A percentile compares a stretch with the other conserved stretches of the same genome.
Conservation (phyloP, 2,329 filamentous ascomycete species). For the Apiospora kogelbergensis region DNA sequence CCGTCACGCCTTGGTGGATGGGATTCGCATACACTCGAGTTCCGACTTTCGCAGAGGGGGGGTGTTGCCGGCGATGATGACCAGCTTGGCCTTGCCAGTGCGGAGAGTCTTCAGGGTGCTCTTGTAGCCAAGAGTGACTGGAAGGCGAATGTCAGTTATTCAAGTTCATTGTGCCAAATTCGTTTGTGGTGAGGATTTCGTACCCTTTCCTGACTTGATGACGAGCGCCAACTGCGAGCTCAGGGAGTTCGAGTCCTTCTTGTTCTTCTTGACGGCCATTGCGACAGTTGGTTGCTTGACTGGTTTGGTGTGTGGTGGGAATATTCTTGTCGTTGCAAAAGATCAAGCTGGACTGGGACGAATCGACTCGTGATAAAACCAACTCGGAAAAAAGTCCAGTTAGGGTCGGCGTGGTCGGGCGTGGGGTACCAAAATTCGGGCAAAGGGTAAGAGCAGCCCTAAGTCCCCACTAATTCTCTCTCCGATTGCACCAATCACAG, state of each 20-base stretch:
- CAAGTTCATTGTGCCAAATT: conserved; percentile 39
- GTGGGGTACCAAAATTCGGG: conserved; percentile 7
- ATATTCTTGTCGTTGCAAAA: conserved; percentile 5
- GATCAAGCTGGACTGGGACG: conserved; percentile 1
- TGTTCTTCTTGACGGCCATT: conserved; percentile 75
- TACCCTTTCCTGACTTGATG: conserved; percentile 54
- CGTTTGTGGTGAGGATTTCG: not conserved
- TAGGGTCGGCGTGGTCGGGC: not conserved
- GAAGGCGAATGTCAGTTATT: conserved; percentile 43
- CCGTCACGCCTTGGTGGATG: not conserved
- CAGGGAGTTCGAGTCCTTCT: conserved; percentile 81
- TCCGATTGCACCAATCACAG: not conserved
- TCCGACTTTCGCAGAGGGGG: conserved; percentile 97
- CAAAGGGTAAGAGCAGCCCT: conserved; percentile 3
- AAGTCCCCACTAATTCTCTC: not conserved
- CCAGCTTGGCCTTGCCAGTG: conserved; percentile 90
- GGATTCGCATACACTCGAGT: conserved; percentile 58
- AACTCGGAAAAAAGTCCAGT: conserved; percentile 2
- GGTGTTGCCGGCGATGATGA: conserved; percentile 84
- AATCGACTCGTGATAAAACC: not conserved
- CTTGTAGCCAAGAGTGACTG: conserved; percentile 88
- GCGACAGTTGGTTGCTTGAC: conserved; percentile 40
- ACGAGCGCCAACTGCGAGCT: conserved; percentile 45
- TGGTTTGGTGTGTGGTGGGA: not conserved
- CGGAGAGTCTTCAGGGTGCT: conserved; percentile 86